Conservation (phyloP, 306 rosid genomes). For the Senna siamea region DNA sequence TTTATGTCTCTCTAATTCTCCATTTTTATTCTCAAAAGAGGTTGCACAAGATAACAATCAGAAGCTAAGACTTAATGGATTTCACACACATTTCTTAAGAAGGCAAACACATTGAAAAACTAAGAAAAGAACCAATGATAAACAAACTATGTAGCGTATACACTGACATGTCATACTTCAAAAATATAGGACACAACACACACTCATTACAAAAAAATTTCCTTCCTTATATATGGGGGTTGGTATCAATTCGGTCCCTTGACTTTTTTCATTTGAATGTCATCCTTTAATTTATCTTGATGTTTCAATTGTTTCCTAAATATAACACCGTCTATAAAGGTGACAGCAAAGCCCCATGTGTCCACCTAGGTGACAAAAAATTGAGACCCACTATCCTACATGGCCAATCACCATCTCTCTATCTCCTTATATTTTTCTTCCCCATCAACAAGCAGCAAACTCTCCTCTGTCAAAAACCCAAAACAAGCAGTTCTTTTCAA, state of each 20-base stretch:
- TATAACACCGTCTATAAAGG: not conserved
- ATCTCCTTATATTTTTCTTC: not conserved
- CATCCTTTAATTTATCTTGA: not conserved
- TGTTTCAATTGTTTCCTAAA: not conserved
- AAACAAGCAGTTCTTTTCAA: not conserved
- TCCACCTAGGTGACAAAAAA: not conserved
- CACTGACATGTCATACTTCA: not conserved
- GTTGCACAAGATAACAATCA: not conserved
- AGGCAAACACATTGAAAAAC: not conserved
- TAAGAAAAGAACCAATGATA: not conserved
- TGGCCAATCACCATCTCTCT: not conserved
- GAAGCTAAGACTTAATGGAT: not conserved
- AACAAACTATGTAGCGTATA: not conserved
- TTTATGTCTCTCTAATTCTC: not conserved
- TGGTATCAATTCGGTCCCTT: not conserved
- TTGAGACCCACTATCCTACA: not conserved
- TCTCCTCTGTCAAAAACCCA: not conserved
- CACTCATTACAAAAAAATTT: not conserved
- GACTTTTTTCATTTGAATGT: not conserved
- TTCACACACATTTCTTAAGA: conserved; percentile 3
- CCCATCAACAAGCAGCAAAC: not conserved
- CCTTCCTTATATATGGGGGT: not conserved
- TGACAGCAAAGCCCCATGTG: not conserved
- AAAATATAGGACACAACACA: not conserved
- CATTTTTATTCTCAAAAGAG: not conserved